phyloP scores from a whole-genome alignment of 75 land plant species.

The Selaginella moellendorffii region DNA sequence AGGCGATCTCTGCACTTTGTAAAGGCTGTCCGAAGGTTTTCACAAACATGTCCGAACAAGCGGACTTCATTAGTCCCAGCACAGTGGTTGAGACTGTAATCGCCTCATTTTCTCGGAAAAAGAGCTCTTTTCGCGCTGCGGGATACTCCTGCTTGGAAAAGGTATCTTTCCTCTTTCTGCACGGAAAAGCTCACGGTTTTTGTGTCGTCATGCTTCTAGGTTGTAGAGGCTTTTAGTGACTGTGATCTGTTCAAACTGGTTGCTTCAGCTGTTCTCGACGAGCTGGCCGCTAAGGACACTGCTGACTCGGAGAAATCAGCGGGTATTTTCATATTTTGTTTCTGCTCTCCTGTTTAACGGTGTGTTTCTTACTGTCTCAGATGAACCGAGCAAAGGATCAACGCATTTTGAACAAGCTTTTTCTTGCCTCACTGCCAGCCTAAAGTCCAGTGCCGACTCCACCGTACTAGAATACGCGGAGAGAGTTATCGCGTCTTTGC shows the following conservation, averaged over 20 bases:
- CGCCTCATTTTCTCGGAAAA: slow-evolving; percentile 62
- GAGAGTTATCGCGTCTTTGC: background rate
- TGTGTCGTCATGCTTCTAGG: background rate
- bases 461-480: background rate
- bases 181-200: background rate
- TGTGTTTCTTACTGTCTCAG: background rate
- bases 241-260: background rate
- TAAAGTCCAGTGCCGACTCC: background rate
- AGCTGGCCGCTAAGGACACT: background rate
- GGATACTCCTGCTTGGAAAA: slow-evolving; percentile 64
- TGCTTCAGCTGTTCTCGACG: background rate
- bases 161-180: slow-evolving; percentile 19
- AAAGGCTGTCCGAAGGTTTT: slow-evolving; percentile 48
- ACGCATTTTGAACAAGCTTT: background rate
- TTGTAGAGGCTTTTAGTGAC: background rate
- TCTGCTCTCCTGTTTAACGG: no score
- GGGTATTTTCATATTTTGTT: background rate
- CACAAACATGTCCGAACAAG: background rate
- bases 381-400: background rate
- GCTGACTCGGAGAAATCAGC: background rate
- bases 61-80: slow-evolving; percentile 27
- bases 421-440: background rate
- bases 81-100: slow-evolving; percentile 33
- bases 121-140: slow-evolving; percentile 50
- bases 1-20: slow-evolving; percentile 55